phyloP scores from a whole-genome alignment of 2,329 filamentous ascomycete species.

The Colletotrichum sansevieriae region DNA sequence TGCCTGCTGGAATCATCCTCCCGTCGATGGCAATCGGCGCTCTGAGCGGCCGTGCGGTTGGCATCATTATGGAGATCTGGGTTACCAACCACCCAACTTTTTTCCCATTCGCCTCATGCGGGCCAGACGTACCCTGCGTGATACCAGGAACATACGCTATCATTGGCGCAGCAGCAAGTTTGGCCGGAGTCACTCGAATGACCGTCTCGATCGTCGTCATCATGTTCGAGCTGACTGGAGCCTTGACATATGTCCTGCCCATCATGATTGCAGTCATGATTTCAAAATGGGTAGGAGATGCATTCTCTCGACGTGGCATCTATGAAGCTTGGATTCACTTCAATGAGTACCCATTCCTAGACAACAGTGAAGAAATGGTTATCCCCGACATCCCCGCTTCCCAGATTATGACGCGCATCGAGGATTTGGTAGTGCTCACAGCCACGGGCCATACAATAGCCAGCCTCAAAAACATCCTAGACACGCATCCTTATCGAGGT shows the following conservation, averaged over 20 bases:
- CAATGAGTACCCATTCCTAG: constrained; percentile 94
- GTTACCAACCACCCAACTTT: constrained; percentile 83
- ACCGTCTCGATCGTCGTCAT: constrained; percentile 99
- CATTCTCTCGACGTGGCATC: constrained; percentile 91
- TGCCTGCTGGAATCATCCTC: constrained; percentile 94
- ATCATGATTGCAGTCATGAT: constrained; percentile 99
- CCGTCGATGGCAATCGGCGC: constrained; percentile 97
- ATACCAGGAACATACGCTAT: constrained; percentile 97
- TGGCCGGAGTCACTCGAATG: constrained; percentile 94
- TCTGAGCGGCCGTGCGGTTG: constrained; percentile 87
- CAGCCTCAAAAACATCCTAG: constrained; percentile 78
- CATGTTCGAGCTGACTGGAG: constrained; percentile 98
- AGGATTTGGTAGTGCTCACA: constrained; percentile 89
- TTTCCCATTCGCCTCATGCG: constrained; percentile 83
- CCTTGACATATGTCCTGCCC: constrained; percentile 93
- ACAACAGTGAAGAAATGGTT: constrained; percentile 82
- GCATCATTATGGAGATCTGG: constrained; percentile 90
- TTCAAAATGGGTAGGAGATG: constrained; percentile 97
- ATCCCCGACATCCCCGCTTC: constrained; percentile 88
- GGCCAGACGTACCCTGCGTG: constrained; percentile 88
- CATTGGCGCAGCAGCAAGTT: constrained; percentile 92
- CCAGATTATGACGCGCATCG: constrained; percentile 91
- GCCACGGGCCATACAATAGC: constrained; percentile 90
- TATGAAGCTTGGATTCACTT: constrained; percentile 99
- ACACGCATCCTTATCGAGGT: constrained; percentile 83